Base-by-base conservation (phyloP, 140 eudicot genomes). In the Anethum foeniculum region DNA sequence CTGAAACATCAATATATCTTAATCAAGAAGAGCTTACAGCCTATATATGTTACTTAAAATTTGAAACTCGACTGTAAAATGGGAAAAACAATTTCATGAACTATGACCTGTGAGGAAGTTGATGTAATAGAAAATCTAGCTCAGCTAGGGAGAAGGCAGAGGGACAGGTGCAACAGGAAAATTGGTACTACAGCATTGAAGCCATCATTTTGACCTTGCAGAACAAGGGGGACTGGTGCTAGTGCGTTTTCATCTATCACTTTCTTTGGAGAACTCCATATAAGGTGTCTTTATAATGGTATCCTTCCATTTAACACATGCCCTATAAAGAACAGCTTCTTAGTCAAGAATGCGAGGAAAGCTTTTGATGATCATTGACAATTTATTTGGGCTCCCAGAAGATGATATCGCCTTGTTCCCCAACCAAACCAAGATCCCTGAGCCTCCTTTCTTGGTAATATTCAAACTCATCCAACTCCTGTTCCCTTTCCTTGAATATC, bases 361-460 rank as follows among this genome's bases (percentile, higher is more conserved):
- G 27, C 32, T 41, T 74, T 11, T 65, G 19, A n/a, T 12, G 43
- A 41, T 52, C 79, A 72, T 27, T 34, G 71, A 27, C n/a, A 25
- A 44, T 84, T 77, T 87, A 90, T 81, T 90, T 92, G 56, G 96
- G 90, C 78, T 91, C 97, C 97, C 98, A 91, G 85, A 93, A 91
- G 84, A 91, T 93, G 28, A 91, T 90, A 3, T 94, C 96, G 82
- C 97, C 97, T 89, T 92, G 96, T 82, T 93, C 98, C 69, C 98
- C 97, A 80, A 88, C 91, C 68, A 94, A 88, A 71, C 96, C 98
- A 85, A 94, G 97, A 79, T 90, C 97, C 86, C 91, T 90, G 74
- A 94, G 96, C 85, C 98, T 92, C 84, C 98, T 92, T 81, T 94
- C 98, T 84, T 94, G 98, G 83, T 94, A 94, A 81, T 94, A 94